phyloP scores from a whole-genome alignment of 805 yeast genomes.

The Saturnispora besseyi region DNA sequence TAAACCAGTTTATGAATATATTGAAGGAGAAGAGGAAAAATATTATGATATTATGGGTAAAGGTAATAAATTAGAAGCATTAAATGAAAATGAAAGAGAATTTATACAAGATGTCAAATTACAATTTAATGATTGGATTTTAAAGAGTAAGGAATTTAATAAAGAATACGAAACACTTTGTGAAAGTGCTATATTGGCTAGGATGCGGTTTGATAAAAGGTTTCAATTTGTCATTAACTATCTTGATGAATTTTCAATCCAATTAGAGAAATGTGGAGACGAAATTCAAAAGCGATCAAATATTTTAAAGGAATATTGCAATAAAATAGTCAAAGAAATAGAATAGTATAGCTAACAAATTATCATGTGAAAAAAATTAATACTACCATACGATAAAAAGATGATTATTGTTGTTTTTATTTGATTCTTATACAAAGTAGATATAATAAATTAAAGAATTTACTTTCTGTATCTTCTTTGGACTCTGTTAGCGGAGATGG shows the following conservation, averaged over 20 bases:
- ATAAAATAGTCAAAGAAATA: conserved; percentile 28
- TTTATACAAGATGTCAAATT: conserved; percentile 14
- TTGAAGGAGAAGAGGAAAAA: conserved; percentile 11
- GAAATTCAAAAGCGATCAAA: conserved; percentile 32
- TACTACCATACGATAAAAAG: not conserved
- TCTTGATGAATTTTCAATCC: conserved; percentile 16
- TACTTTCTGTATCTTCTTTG: conserved; percentile 87
- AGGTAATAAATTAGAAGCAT: conserved; percentile 1
- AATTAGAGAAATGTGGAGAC: conserved; percentile 19
- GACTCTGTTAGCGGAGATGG: conserved; percentile 82
- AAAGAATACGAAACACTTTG: conserved; percentile 29
- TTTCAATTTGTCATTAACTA: conserved; percentile 21
- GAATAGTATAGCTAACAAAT: conserved; percentile 3
- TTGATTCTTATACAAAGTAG: conserved; percentile 7
- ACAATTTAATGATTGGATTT: conserved; percentile 29
- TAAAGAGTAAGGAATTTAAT: conserved; percentile 27
- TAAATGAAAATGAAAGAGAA: conserved; percentile 13
- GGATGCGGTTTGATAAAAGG: conserved; percentile 33
- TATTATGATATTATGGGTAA: conserved; percentile 12
- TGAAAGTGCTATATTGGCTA: conserved; percentile 28
- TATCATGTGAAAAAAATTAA: not conserved
- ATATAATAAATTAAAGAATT: conserved; percentile 21
- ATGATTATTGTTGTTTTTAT: not conserved
- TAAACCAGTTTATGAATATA: conserved; percentile 12
- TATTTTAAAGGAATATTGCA: conserved; percentile 35